phyloP scores from a whole-genome alignment of 1,284 basidiomycete species.

The Lentinula novae-zelandiae region DNA sequence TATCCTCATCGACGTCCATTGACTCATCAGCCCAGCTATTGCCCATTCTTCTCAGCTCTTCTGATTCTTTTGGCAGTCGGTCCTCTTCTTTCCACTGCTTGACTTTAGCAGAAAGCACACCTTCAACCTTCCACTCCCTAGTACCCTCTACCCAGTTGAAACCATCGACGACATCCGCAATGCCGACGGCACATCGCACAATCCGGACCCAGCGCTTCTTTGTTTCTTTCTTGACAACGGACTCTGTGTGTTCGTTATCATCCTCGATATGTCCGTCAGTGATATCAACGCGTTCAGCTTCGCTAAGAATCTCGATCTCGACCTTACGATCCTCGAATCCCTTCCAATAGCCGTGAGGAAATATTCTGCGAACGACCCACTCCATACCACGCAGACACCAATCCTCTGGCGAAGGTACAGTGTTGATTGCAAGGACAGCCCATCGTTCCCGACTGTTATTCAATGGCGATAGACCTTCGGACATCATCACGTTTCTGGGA shows the following conservation, averaged over 20 bases:
- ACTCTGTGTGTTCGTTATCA: constrained; percentile 36
- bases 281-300: constrained; percentile 50
- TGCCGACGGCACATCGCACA: constrained; percentile 64
- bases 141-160: constrained; percentile 65
- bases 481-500: constrained; percentile 51
- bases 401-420: constrained; percentile 83
- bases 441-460: constrained; percentile 37
- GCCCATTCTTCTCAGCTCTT: constrained; percentile 59
- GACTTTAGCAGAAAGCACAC: constrained; percentile 67
- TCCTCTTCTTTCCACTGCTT: constrained; percentile 69
- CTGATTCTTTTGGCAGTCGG: constrained; percentile 56
- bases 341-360: constrained; percentile 91
- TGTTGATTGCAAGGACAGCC: constrained; percentile 60
- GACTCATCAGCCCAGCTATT: constrained; percentile 62
- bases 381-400: constrained; percentile 95
- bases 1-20: constrained; percentile 66
- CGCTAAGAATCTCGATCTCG: constrained; percentile 80
- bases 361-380: constrained; percentile 88
- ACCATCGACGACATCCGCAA: constrained; percentile 74
- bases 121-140: constrained; percentile 65
- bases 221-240: constrained; percentile 20
- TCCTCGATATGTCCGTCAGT: constrained; percentile 81
- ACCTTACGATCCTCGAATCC: constrained; percentile 57
- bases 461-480: constrained; percentile 32
- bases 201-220: constrained; percentile 71